Evolutionary conservation across 1,284 basidiomycete genomes (phyloP).

Genomic region (Rhodotorula sp.): DNA sequence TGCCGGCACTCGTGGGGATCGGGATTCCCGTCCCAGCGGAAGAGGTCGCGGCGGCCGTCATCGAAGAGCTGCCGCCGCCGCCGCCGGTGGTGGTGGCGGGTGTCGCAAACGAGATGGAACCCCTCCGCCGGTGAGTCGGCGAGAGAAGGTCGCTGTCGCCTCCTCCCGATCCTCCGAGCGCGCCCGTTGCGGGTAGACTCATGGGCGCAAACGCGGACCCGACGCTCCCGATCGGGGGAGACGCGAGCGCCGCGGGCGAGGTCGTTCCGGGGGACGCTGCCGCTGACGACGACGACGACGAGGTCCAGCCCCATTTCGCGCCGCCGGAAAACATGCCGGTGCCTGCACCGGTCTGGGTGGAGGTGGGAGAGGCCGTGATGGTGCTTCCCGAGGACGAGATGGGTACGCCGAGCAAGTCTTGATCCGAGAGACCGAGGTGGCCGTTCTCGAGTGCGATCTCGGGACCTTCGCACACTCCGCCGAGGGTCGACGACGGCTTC

Average conservation of each 20-base stretch:
- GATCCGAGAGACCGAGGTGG: constrained; percentile 5
- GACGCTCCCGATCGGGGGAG: neutral
- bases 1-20: neutral
- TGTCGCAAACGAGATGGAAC: constrained; percentile 12
- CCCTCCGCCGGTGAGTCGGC: constrained; percentile 2
- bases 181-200: neutral
- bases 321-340: constrained; percentile 31
- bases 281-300: neutral
- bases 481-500: constrained; percentile 15
- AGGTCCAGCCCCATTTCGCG: constrained; percentile 38
- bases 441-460: constrained; percentile 27
- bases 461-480: constrained; percentile 35
- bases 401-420: constrained; percentile 1
- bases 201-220: neutral
- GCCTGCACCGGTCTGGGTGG: neutral
- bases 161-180: neutral
- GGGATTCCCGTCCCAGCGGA: too few species aligned
- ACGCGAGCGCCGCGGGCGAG: neutral
- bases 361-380: neutral
- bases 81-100: constrained; percentile 16
- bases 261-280: neutral
- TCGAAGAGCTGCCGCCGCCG: neutral
- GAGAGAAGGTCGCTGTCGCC: neutral
- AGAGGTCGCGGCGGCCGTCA: neutral
- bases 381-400: neutral